Evolutionary conservation across 345 rosid species (phyloP).

Genomic region (Toxicodendron radicans): DNA sequence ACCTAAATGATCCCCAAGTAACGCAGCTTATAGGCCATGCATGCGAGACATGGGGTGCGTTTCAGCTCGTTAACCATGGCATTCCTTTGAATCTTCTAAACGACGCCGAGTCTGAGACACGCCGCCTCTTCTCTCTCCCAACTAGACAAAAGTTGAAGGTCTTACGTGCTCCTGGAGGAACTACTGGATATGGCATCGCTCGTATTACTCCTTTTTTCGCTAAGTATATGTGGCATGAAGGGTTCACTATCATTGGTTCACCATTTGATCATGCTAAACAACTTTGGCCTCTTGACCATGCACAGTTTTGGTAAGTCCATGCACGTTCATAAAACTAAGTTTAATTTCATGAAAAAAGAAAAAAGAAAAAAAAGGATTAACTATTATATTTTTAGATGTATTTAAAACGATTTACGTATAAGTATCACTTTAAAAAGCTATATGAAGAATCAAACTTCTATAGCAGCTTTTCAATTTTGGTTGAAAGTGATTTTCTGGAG

Average conservation of each 20-base stretch:
- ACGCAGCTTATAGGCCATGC: slow-evolving; percentile 43
- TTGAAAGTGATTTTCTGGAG: too few relatives aligned
- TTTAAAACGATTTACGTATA: too few relatives aligned
- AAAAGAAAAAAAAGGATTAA: too few relatives aligned
- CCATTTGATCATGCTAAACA: slow-evolving; percentile 57
- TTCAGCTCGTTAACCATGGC: slow-evolving; percentile 66
- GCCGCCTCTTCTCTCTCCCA: slow-evolving; percentile 66
- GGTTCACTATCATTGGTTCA: slow-evolving; percentile 76
- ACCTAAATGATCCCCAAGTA: slow-evolving; percentile 49
- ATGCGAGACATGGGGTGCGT: slow-evolving; percentile 74
- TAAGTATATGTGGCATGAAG: slow-evolving; percentile 92
- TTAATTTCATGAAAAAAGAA: too few relatives aligned
- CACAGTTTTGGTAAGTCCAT: slow-evolving; percentile 62
- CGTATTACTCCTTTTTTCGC: slow-evolving; percentile 66
- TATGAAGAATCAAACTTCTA: too few relatives aligned
- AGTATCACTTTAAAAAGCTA: too few relatives aligned
- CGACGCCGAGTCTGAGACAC: slow-evolving; percentile 49
- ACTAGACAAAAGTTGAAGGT: slow-evolving; percentile 57
- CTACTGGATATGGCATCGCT: slow-evolving; percentile 75
- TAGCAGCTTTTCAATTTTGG: too few relatives aligned
- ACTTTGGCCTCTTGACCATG: slow-evolving; percentile 68
- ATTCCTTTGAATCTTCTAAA: slow-evolving; percentile 42
- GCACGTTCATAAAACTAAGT: slow-evolving; percentile 16
- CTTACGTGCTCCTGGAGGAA: slow-evolving; percentile 44
- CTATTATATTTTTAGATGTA: too few relatives aligned